Conservation (phyloP, 208 protist species). For the Trypanosoma rangeli region DNA sequence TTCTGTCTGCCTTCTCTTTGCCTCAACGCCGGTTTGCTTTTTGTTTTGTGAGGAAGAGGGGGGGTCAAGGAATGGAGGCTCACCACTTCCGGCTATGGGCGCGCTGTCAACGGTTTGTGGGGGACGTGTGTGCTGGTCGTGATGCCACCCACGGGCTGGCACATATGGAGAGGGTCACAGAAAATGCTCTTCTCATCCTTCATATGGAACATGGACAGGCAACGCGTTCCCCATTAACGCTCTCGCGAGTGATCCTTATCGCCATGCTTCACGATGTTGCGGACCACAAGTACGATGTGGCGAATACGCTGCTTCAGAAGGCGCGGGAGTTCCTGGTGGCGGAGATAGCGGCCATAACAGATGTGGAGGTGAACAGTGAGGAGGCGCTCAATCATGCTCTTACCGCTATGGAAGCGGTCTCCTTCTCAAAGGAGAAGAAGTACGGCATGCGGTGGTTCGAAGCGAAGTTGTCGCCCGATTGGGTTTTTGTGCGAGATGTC, state of each 20-base stretch:
- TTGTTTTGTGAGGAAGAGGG: not conserved
- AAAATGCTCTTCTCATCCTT: slow-evolving; percentile 64
- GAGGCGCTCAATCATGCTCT: slow-evolving; percentile 12
- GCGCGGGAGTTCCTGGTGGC: slow-evolving; percentile 38
- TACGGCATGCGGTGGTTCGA: slow-evolving; percentile 74
- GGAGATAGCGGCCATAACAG: slow-evolving; percentile 16
- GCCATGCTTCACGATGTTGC: slow-evolving; percentile 89
- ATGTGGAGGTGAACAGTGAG: not conserved
- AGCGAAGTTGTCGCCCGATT: slow-evolving; percentile 39
- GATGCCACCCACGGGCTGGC: slow-evolving; percentile 72
- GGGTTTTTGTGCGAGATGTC: slow-evolving; percentile 63
- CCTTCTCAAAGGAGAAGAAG: slow-evolving; percentile 78
- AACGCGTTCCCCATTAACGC: not conserved
- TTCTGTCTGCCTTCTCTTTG: slow-evolving; percentile 1
- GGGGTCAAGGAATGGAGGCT: slow-evolving; percentile 39
- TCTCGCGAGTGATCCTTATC: slow-evolving; percentile 59
- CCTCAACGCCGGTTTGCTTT: slow-evolving; percentile 2
- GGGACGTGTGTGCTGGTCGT: slow-evolving; percentile 49
- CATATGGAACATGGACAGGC: slow-evolving; percentile 39
- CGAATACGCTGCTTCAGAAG: slow-evolving; percentile 33
- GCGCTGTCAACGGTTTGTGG: slow-evolving; percentile 63
- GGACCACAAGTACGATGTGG: slow-evolving; percentile 84
- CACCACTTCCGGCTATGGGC: slow-evolving; percentile 62
- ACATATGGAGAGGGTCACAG: slow-evolving; percentile 80
- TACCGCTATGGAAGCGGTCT: slow-evolving; percentile 60